Evolutionary conservation across 805 yeast species (phyloP).

Genomic region (Lipomyces yamadae): DNA sequence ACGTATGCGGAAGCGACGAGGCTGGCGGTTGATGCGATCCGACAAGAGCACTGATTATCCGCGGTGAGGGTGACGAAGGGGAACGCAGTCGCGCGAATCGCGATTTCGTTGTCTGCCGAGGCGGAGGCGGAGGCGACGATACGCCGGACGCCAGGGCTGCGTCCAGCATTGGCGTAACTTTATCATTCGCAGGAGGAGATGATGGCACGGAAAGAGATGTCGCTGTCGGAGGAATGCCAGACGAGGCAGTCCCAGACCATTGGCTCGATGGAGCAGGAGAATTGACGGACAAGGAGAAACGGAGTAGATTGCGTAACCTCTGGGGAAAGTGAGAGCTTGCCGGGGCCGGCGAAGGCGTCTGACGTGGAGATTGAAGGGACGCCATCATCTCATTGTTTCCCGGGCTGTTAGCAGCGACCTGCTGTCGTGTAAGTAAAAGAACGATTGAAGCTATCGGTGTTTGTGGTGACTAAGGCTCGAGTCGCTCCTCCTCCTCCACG

Average conservation of each 20-base stretch:
- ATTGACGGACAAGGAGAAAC: conserved; percentile 37
- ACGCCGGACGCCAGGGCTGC: conserved; percentile 5
- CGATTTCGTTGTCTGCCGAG: conserved; percentile 14
- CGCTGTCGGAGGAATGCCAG: not conserved
- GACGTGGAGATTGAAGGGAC: conserved; percentile 19
- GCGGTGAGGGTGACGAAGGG: conserved; percentile 35
- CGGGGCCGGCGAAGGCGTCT: conserved; percentile 19
- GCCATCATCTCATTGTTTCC: conserved; percentile 15
- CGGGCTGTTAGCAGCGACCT: not conserved
- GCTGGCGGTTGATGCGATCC: conserved; percentile 6
- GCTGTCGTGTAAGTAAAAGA: conserved; percentile 1
- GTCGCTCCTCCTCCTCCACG: not conserved
- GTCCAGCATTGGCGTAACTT: not conserved
- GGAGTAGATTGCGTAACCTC: conserved; percentile 44
- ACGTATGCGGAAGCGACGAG: not conserved
- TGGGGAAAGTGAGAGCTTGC: conserved; percentile 41
- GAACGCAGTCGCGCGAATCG: conserved; percentile 40
- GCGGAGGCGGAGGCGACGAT: conserved; percentile 17
- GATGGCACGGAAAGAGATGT: conserved; percentile 14
- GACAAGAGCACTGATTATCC: conserved; percentile 18
- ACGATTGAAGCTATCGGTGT: not conserved
- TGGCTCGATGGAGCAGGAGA: not conserved
- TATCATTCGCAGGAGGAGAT: conserved; percentile 6
- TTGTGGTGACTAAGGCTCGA: no score
- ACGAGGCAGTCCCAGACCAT: not conserved